Evolutionary conservation across 169 alveolate genomes (phyloP).

Genomic region (Eimeria nieschulzi): DNA sequence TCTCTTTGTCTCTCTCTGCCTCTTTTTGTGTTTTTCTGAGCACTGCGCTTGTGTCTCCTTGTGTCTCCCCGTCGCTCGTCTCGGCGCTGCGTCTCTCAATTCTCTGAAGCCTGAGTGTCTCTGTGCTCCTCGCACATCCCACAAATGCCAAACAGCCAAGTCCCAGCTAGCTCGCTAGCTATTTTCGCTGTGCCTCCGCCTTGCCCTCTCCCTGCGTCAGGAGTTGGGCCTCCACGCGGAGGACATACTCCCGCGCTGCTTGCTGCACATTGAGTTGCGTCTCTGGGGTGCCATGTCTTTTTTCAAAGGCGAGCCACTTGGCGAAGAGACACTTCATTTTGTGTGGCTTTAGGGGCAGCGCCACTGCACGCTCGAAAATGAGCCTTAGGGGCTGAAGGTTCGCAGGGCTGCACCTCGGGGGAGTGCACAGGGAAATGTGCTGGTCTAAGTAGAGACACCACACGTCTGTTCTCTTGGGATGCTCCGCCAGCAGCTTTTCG

Average conservation of each 20-base stretch:
- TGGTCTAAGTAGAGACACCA: constrained; percentile 85
- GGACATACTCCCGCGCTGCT: constrained; percentile 77
- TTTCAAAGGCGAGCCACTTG: constrained; percentile 82
- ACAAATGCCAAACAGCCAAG: too few relatives aligned
- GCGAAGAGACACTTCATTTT: constrained; percentile 83
- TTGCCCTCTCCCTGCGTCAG: constrained; percentile 18
- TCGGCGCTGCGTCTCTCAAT: too few relatives aligned
- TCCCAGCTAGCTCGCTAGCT: constrained; percentile 10
- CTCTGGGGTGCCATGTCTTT: constrained; percentile 76
- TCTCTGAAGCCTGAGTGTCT: too few relatives aligned
- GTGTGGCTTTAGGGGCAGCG: constrained; percentile 78
- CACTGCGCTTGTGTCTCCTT: too few relatives aligned
- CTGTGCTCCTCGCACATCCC: too few relatives aligned
- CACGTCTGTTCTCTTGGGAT: constrained; percentile 82
- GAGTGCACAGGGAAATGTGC: constrained; percentile 76
- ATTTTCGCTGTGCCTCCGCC: neutral
- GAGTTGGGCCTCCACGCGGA: constrained; percentile 12
- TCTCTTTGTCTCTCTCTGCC: too few relatives aligned
- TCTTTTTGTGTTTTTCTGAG: too few relatives aligned
- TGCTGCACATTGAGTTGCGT: constrained; percentile 77
- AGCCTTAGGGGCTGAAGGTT: constrained; percentile 66
- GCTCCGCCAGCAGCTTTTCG: constrained; percentile 81
- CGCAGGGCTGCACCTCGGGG: constrained; percentile 57
- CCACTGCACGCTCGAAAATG: constrained; percentile 70
- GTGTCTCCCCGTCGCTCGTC: too few relatives aligned